Evolutionary conservation across 2,329 filamentous ascomycete genomes (phyloP).

Genomic region (Penicillium paneum): DNA sequence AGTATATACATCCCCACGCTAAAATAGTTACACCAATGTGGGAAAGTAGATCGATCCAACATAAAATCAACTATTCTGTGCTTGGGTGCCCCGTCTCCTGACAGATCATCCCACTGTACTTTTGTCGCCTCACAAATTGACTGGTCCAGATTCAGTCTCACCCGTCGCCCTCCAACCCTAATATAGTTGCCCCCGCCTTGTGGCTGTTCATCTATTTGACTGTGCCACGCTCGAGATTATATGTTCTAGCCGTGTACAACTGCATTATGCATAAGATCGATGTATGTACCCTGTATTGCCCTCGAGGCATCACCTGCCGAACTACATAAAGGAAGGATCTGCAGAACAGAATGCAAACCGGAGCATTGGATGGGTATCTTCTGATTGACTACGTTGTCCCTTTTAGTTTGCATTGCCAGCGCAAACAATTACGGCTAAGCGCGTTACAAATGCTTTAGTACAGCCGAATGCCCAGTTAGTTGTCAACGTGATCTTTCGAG

Average conservation of each 20-base stretch:
- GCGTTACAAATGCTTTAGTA: neutral
- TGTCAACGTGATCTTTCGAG: neutral
- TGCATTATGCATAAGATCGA: constrained; percentile 2
- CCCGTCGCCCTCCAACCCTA: neutral
- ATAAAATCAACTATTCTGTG: neutral
- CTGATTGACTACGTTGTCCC: constrained; percentile 4
- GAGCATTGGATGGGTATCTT: constrained; percentile 15
- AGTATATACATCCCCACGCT: neutral
- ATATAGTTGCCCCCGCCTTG: constrained; percentile 17
- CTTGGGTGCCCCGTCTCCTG: neutral
- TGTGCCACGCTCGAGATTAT: constrained; percentile 16
- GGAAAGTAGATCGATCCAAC: constrained; percentile 1
- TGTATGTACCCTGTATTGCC: constrained; percentile 8
- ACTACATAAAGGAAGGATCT: constrained; percentile 15
- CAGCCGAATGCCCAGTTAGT: neutral
- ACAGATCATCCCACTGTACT: constrained; percentile 8
- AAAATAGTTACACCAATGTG: neutral
- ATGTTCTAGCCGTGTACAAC: constrained; percentile 2
- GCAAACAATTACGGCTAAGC: neutral
- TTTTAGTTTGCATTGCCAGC: neutral
- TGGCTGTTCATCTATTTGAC: constrained; percentile 18
- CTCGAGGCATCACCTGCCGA: constrained; percentile 19
- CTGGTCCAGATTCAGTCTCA: constrained; percentile 11
- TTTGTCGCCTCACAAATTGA: constrained; percentile 11
- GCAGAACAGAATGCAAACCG: constrained; percentile 15